Conservation (phyloP, 129 eudicot genomes). For the Escallonia herrerae region DNA sequence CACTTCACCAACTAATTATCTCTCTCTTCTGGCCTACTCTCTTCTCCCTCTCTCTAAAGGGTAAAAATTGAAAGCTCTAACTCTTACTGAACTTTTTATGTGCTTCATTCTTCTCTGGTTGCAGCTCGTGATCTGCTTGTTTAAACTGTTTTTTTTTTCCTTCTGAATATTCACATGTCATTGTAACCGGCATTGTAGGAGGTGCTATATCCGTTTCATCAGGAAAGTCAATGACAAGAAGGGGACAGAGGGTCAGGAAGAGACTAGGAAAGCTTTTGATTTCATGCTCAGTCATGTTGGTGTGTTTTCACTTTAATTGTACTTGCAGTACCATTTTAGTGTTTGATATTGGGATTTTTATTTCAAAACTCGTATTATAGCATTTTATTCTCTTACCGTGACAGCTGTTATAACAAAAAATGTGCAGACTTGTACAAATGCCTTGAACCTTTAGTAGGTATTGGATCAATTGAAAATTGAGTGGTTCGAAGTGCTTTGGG, state of each 20-base stretch:
- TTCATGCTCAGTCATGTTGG: slow-evolving; percentile 89
- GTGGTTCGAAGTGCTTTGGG: neutral
- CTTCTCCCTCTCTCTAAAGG: no score
- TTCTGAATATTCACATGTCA: neutral
- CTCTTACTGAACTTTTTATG: no score
- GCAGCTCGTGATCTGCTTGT: neutral
- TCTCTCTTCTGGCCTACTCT: no score
- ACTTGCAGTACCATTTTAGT: neutral
- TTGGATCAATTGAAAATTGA: neutral
- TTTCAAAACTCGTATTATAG: neutral
- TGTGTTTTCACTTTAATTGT: slow-evolving; percentile 26
- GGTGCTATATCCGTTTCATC: slow-evolving; percentile 89
- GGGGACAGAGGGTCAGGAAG: slow-evolving; percentile 92
- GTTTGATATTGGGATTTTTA: slow-evolving; percentile 1
- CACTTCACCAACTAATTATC: no score
- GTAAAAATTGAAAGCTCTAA: neutral
- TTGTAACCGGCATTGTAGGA: slow-evolving; percentile 44
- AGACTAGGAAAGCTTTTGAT: slow-evolving; percentile 94
- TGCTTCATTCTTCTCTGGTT: slow-evolving; percentile 6
- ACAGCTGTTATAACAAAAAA: no score
- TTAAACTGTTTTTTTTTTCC: neutral
- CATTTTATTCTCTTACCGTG: no score
- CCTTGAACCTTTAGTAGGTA: neutral
- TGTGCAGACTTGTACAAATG: neutral
- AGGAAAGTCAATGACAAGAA: slow-evolving; percentile 93